A percentile compares a stretch with the other conserved stretches of the same genome.
Evolutionary conservation across 2,329 filamentous ascomycete genomes (phyloP).

Genomic region (Colletotrichum sp.): DNA sequence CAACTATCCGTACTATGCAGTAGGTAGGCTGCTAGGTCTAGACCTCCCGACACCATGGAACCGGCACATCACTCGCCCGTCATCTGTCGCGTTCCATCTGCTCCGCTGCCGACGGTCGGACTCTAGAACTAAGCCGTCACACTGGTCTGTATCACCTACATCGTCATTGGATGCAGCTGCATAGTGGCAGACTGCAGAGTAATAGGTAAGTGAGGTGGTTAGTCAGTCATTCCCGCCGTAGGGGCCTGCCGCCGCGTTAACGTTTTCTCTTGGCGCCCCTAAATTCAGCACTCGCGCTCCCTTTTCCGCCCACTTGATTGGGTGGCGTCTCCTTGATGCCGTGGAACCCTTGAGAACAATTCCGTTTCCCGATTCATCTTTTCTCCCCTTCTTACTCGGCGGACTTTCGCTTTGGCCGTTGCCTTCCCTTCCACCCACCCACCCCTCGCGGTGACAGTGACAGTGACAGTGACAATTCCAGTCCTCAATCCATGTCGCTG

Average conservation of each 20-base stretch:
- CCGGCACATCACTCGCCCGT: background rate
- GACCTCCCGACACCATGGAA: constrained; percentile 6
- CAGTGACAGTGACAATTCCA: background rate
- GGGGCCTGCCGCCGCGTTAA: background rate
- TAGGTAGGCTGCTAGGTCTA: background rate
- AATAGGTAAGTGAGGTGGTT: too few species aligned
- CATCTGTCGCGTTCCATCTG: background rate
- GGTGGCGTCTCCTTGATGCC: background rate
- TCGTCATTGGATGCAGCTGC: background rate
- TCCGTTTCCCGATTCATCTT: background rate
- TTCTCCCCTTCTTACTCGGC: background rate
- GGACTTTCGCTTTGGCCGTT: background rate
- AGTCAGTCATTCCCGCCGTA: background rate
- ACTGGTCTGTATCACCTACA: background rate
- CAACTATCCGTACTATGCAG: too few species aligned
- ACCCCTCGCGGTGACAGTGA: background rate
- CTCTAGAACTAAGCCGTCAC: background rate
- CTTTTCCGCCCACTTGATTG: background rate
- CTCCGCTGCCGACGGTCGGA: background rate
- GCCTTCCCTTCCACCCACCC: background rate
- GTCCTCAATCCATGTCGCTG: background rate
- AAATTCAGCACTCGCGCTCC: background rate
- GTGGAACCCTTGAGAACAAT: background rate
- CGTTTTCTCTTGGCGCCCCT: background rate
- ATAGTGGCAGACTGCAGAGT: background rate